Base-by-base conservation (phyloP, 2,329 filamentous ascomycete species). In the Macrophomina pseudophaseolina region DNA sequence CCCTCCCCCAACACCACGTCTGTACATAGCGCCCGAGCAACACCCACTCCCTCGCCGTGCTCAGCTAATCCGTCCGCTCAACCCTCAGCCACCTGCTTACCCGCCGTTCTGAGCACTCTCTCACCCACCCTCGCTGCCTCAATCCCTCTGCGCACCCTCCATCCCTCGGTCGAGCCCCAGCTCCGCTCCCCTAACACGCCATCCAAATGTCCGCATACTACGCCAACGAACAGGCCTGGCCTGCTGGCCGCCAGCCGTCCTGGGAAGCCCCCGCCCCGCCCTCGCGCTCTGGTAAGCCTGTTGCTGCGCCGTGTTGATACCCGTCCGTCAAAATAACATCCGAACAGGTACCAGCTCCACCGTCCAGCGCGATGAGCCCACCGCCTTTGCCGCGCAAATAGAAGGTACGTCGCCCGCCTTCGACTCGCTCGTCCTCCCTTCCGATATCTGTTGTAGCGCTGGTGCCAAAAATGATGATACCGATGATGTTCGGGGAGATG, bases 321-420 rank as follows among this genome's bases (percentile, higher is more conserved):
- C 52, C 35, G 40, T 16, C 23, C 32, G 23, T 40, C 30, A 14
- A 68, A 74, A 71, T 75, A 75, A 80, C 73, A 49, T 9, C 30
- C 70, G 73, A 70, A 69, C 79, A 92, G 91, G 91, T 80, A 88
- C 91, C 69, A 93, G 86, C 79, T 93, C 91, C 67, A 89, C 90
- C 38, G 78, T 83, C 71, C 84, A 84, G 71, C 76, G 80, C 60
- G 91, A 94, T 71, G 92, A 96, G 68, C 85, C 87, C 67, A 83
- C 85, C 75, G 93, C 93, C 68, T 97, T 97, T 78, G 88, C 88
- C 72, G 90, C 91, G 77, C 93, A 97, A 81, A 90, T 97, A 79
- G 93, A 97, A 83, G 92, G 92, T 95, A 90, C 79, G 90, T 87
- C 64, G 44, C 62, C 28, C 30, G 30, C 28, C 44, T 18, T 54